A percentile compares a stretch with the other conserved stretches of the same genome.
These are phyloP conservation scores for Vigna nakashimae DNA, from an alignment of 306 rosid species.

Conservation along the genomic window DNA sequence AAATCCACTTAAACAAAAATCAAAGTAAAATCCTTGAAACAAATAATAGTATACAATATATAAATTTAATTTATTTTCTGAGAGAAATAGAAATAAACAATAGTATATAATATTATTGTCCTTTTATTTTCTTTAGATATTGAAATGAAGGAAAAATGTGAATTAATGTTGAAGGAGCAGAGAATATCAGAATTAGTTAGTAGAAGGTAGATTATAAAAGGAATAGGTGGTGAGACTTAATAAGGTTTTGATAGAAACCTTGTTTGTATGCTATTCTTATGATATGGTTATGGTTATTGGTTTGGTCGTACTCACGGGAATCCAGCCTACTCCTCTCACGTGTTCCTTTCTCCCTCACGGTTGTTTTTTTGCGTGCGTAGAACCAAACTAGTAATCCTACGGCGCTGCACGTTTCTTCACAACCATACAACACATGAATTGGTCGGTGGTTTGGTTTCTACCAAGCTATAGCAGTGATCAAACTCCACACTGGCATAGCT, in stretches of 20 bases:
- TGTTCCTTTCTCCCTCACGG: conserved; percentile 50
- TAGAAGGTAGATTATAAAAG: too few relatives aligned
- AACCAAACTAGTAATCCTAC: conserved; percentile 27
- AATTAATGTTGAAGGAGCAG: too few relatives aligned
- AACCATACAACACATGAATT: conserved; percentile 48
- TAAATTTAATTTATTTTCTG: too few relatives aligned
- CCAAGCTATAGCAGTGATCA: background rate
- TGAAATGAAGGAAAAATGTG: too few relatives aligned
- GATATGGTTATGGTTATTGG: conserved; percentile 41
- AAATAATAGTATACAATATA: too few relatives aligned
- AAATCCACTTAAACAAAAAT: background rate
- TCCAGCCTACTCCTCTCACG: conserved; percentile 74
- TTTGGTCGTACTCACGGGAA: conserved; percentile 71
- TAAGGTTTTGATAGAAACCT: too few relatives aligned
- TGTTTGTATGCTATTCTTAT: too few relatives aligned
- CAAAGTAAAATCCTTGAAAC: background rate
- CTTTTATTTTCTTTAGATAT: too few relatives aligned
- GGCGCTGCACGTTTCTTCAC: conserved; percentile 59
- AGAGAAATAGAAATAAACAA: too few relatives aligned
- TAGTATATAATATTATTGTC: too few relatives aligned
- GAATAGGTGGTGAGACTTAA: too few relatives aligned
- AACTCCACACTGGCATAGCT: background rate
- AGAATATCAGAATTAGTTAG: too few relatives aligned
- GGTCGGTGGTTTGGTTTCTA: conserved; percentile 55
- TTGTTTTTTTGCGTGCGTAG: conserved; percentile 43